Conservation (phyloP, 2,329 filamentous ascomycete genomes). For the Colletotrichum sp. region DNA sequence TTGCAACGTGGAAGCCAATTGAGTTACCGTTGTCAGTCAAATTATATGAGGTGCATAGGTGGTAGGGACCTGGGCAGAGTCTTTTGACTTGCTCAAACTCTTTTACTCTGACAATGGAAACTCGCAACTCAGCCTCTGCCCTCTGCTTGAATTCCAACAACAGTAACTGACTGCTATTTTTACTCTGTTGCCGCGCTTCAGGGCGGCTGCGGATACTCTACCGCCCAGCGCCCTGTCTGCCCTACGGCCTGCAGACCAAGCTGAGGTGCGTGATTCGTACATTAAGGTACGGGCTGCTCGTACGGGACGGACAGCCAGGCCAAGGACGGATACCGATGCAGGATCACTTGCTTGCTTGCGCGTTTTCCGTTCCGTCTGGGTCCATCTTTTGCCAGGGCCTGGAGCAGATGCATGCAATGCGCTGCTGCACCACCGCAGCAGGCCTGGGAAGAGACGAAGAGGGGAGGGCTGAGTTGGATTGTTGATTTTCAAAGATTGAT, state of each 20-base stretch:
- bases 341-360: background rate
- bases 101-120: background rate
- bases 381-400: conserved; percentile 1
- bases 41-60: background rate
- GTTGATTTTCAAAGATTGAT: background rate
- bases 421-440: background rate
- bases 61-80: background rate
- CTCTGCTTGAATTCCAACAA: background rate
- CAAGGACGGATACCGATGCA: background rate
- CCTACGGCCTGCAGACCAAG: background rate
- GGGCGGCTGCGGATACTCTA: background rate
- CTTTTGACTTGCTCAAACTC: background rate
- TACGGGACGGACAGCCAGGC: background rate
- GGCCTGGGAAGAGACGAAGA: background rate
- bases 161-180: background rate
- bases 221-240: background rate
- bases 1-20: background rate
- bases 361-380: conserved; percentile 9
- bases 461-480: background rate
- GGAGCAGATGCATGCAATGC: background rate
- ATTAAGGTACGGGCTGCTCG: background rate
- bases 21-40: background rate
- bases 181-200: background rate
- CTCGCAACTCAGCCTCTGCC: background rate
- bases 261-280: background rate